phyloP scores from a whole-genome alignment of 2,329 filamentous ascomycete species.

The Dactylonectria estremocensis region DNA sequence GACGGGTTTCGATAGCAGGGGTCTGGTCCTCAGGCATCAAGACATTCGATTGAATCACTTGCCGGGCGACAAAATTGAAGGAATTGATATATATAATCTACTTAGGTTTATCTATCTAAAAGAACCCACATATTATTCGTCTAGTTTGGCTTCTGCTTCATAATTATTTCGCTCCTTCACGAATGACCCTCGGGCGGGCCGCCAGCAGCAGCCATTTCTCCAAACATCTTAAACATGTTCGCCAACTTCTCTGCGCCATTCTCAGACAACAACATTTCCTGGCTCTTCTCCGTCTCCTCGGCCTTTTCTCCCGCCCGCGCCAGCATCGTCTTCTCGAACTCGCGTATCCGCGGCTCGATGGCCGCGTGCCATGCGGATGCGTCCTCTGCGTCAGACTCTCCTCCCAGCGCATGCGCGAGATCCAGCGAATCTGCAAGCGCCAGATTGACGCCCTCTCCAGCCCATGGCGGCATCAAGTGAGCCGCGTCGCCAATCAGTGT shows the following conservation, averaged over 20 bases:
- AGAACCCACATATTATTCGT: too few relatives aligned
- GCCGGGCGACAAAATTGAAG: too few relatives aligned
- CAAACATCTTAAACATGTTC: background rate
- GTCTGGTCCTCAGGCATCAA: background rate
- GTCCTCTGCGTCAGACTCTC: background rate
- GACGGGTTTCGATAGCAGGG: background rate
- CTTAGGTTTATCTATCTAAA: background rate
- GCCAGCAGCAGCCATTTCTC: background rate
- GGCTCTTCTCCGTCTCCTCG: slow-evolving; percentile 16
- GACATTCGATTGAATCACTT: background rate
- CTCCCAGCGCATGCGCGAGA: slow-evolving; percentile 49
- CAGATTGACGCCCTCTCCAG: slow-evolving; percentile 69
- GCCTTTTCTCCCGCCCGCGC: slow-evolving; percentile 18
- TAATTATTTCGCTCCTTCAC: background rate
- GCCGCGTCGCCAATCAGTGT: slow-evolving; percentile 70
- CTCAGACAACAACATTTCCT: slow-evolving; percentile 22
- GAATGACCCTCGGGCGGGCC: background rate
- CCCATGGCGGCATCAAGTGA: slow-evolving; percentile 67
- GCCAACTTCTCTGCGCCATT: slow-evolving; percentile 11
- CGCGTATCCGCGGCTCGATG: slow-evolving; percentile 5
- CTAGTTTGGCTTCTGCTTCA: background rate
- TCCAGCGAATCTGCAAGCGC: slow-evolving; percentile 67
- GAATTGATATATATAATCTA: background rate
- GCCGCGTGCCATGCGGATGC: background rate
- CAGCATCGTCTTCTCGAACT: slow-evolving; percentile 14